Evolutionary conservation across 306 rosid species (phyloP), one percentile per base, ranked within the genome.

Genomic region (Sicyos baderoa): DNA sequence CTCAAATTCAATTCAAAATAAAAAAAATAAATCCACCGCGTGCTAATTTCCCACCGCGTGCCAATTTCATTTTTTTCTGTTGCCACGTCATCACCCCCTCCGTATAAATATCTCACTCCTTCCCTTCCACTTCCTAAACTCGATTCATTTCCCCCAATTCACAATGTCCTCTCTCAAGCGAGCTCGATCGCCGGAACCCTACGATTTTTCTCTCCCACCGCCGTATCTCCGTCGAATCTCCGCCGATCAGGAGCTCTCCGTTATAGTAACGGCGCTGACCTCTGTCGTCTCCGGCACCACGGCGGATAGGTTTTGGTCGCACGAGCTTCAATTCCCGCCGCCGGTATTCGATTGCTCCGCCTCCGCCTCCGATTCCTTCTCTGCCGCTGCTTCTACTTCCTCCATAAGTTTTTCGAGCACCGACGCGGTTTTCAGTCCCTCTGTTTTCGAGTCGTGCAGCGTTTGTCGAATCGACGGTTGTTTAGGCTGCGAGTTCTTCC

Each of bases 221-320:
- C 53, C 68, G 4, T 52, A 16, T 61, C 19, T 60, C 68, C 68
- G 68, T 60, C 71, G 72, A 4, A 84, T 92, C 76, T 68, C 90
- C 23, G 7, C 54, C 16, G 91, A 88, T 0, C 87, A 93, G 53
- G 96, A 93, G 72, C 74, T 75, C 79, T 78, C 96, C 23, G 76
- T 88, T 61, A 93, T 89, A n/a, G 95, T 93, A 61, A 57, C 86
- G 29, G 68, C 97, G 11, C 84, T 93, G 25, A 80, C 87, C 32
- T 80, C 86, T 78, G 96, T 93, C 14, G 75, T 86, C 72, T 16
- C 89, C 16, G 98, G 97, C 42, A 78, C 82, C 14, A 54, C 80
- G 18, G 71, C 37, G 4, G 55, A 66, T 23, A 7, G 4, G 3
- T 66, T 15, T 22, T 66, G 71, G 71, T 2, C 35, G 35, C 56